Evolutionary conservation across 2,329 filamentous ascomycete species (phyloP), one percentile per base, ranked within the genome.

Genomic region (Myriosclerotinia scirpicola): DNA sequence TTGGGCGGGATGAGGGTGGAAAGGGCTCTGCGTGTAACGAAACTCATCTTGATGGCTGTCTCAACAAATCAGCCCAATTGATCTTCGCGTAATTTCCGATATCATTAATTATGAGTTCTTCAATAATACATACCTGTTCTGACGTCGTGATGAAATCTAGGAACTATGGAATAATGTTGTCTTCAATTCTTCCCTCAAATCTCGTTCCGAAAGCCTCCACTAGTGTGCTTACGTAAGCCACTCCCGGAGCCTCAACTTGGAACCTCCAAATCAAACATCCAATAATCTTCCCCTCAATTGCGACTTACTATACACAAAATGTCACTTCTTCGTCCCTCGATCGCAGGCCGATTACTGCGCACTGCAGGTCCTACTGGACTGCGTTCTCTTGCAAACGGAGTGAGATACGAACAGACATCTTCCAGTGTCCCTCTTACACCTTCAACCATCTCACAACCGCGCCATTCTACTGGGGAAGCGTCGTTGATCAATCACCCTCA

Each of bases 1-100:
- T 99, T 99, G 78, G 96, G 95, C 76, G 96, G 96, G 77, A 99
- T 97, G 81, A 99, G 90, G 85, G 96, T 97, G 80, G 95, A 98
- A 79, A 97, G 90, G 86, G 87, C 91, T 83, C 93, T 89, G 83
- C 91, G 91, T 78, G 89, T 87, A 78, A 96, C 86, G 87, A 89
- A 95, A 86, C 92, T 97, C 93, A 97, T 97, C 82, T 83, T 92
- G 85, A 80, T 76, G 73, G 74, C 78, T 80, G 65, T 14, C 42
- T 15, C 46, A 50, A 22, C 22, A 48, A 40, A 67, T 77, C 72
- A 79, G 80, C 76, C 38, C 69, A 72, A 71, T 73, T 75, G 72
- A 67, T 60, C 30, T 54, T 58, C 22, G 46, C 54, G 50, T 48
- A 34, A 30, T 48, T 3, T 44, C 4, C n/a, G 5, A 22, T n/a